phyloP scores from a whole-genome alignment of 2,329 filamentous ascomycete species.

The Penicillium sp. region DNA sequence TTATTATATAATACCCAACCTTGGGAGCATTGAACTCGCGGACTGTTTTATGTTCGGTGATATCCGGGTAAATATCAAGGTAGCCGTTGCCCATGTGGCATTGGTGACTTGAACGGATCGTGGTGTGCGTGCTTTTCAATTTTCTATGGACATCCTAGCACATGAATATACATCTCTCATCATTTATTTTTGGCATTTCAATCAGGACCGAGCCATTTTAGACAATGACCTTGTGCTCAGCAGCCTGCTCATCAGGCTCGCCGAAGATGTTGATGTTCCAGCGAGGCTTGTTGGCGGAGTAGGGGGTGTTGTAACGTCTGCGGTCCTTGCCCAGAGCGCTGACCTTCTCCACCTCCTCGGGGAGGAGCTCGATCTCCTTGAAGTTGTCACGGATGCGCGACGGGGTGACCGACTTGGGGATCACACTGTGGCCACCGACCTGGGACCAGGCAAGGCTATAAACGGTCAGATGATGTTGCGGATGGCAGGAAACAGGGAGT shows the following conservation, averaged over 20 bases:
- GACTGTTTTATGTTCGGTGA: too few species aligned
- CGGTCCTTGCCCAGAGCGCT: conserved; percentile 33
- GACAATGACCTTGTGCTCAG: conserved; percentile 49
- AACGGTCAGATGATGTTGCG: conserved; percentile 4
- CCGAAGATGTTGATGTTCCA: conserved; percentile 60
- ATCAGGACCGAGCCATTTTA: conserved; percentile 10
- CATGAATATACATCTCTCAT: conserved; percentile 16
- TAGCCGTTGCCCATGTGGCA: too few species aligned
- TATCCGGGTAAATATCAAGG: too few species aligned
- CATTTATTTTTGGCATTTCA: conserved; percentile 11
- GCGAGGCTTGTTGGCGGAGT: conserved; percentile 45
- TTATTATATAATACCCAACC: too few species aligned
- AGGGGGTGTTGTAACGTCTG: conserved; percentile 39
- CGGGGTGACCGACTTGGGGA: conserved; percentile 45
- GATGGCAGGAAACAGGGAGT: not conserved
- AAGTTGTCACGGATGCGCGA: conserved; percentile 45
- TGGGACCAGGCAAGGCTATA: conserved; percentile 41
- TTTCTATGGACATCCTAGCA: not conserved
- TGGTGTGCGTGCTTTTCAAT: not conserved
- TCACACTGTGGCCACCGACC: conserved; percentile 41
- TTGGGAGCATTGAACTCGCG: too few species aligned
- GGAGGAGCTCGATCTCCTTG: conserved; percentile 41
- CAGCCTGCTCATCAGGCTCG: conserved; percentile 53
- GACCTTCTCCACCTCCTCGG: conserved; percentile 39
- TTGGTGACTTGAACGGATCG: not conserved